Conservation (phyloP, 148 eudicot species). For the Persicaria tinctoria region DNA sequence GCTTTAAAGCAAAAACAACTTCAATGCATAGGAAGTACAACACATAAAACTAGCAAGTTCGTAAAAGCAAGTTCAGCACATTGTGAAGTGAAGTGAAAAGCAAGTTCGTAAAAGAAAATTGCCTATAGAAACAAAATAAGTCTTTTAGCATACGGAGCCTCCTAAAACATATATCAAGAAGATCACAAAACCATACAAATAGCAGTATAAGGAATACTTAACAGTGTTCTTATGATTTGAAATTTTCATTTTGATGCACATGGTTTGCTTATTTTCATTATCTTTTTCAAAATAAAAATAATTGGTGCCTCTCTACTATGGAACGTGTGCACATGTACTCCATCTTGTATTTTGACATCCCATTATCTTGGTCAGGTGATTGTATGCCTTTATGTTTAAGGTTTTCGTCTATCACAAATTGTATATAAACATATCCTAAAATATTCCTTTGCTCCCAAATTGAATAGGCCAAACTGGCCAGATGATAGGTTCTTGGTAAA, state of each 20-base stretch:
- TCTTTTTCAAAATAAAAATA: neutral
- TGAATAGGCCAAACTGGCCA: too few relatives aligned
- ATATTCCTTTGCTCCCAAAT: too few relatives aligned
- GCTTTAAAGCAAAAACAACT: too few relatives aligned
- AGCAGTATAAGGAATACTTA: neutral
- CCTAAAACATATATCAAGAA: neutral
- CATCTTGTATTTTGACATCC: neutral
- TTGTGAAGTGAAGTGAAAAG: slow-evolving; percentile 96
- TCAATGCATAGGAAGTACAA: too few relatives aligned
- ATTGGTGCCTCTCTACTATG: neutral
- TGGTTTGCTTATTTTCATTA: too few relatives aligned
- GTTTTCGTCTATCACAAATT: neutral
- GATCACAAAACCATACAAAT: neutral
- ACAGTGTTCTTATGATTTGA: neutral
- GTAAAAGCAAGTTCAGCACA: too few relatives aligned
- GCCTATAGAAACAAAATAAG: slow-evolving; percentile 44
- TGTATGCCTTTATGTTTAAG: neutral
- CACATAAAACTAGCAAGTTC: too few relatives aligned
- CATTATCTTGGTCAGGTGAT: neutral
- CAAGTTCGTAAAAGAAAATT: slow-evolving; percentile 96
- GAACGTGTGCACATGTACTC: neutral
- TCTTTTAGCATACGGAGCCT: neutral
- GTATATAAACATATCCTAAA: too few relatives aligned
- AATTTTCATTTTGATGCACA: neutral
- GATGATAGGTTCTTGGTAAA: too few relatives aligned